phyloP scores from a whole-genome alignment of 2,329 filamentous ascomycete genomes.

The Cordyceps cicadae region DNA sequence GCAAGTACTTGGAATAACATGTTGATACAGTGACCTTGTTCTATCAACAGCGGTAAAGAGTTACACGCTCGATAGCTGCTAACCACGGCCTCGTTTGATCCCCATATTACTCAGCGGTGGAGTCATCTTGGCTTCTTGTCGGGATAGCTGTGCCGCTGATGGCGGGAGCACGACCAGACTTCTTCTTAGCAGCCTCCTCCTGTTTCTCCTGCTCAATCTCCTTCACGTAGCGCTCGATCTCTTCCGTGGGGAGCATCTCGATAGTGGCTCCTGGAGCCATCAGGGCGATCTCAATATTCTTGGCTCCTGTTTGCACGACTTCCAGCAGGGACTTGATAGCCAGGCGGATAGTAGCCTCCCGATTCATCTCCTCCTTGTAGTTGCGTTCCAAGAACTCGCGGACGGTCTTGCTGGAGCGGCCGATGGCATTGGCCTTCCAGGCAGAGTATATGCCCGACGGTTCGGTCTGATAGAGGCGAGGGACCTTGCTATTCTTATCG shows the following conservation, averaged over 20 bases:
- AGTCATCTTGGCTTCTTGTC: constrained; percentile 49
- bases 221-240: constrained; percentile 97
- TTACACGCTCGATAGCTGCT: constrained; percentile 17
- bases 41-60: constrained; percentile 19
- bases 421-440: constrained; percentile 99
- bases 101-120: constrained; percentile 23
- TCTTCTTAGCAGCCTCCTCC: constrained; percentile 96
- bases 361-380: constrained; percentile 96
- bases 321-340: constrained; percentile 97
- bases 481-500: constrained; percentile 81
- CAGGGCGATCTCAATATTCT: constrained; percentile 99
- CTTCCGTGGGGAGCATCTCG: constrained; percentile 89
- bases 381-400: constrained; percentile 98
- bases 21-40: constrained; percentile 19
- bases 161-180: constrained; percentile 67
- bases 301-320: constrained; percentile 96
- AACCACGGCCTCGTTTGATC: constrained; percentile 16
- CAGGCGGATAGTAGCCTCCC: constrained; percentile 89
- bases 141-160: constrained; percentile 65
- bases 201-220: constrained; percentile 99
- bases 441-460: constrained; percentile 99
- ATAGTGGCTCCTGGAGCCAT: constrained; percentile 89
- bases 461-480: constrained; percentile 93
- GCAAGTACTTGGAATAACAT: not conserved
- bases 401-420: constrained; percentile 96